Evolutionary conservation across 2,329 filamentous ascomycete species (phyloP).

Genomic region (Aureobasidium musti): DNA sequence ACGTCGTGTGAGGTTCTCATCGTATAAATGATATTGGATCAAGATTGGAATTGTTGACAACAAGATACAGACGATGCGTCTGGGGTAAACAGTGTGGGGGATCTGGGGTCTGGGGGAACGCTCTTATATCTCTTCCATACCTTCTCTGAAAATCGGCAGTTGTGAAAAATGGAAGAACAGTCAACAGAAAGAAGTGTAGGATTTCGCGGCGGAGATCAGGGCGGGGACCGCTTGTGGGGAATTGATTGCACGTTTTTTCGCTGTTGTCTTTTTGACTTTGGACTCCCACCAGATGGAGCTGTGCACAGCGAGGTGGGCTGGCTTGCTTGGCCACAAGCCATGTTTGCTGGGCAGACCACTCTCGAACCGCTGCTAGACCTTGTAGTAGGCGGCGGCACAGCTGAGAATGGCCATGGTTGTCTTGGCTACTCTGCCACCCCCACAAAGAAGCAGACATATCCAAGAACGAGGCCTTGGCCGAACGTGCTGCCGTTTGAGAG

Average conservation of each 20-base stretch:
- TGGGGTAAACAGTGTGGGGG: slow-evolving; percentile 6
- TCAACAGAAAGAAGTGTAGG: not conserved
- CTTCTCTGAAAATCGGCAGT: not conserved
- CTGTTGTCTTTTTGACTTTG: slow-evolving; percentile 12
- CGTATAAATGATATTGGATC: not conserved
- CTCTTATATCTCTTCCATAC: slow-evolving; percentile 5
- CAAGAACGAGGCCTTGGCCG: not conserved
- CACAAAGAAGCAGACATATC: slow-evolving; percentile 9
- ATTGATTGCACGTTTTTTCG: slow-evolving; percentile 7
- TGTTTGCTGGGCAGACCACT: not conserved
- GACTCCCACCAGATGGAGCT: not conserved
- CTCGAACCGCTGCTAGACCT: too few species aligned
- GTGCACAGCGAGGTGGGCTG: slow-evolving; percentile 3
- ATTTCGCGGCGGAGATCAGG: slow-evolving; percentile 2
- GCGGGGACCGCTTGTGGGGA: slow-evolving; percentile 9
- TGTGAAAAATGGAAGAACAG: not conserved
- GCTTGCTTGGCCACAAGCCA: not conserved
- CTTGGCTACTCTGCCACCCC: slow-evolving; percentile 8
- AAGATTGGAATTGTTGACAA: not conserved
- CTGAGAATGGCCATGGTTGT: not conserved
- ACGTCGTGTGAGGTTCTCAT: slow-evolving; percentile 12
- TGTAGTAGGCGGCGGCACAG: not conserved
- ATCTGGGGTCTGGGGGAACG: not conserved
- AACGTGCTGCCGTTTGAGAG: not conserved
- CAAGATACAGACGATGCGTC: slow-evolving; percentile 1